Conservation (phyloP, 768 basidiomycete genomes). For the Lanmaoa rubissima region DNA sequence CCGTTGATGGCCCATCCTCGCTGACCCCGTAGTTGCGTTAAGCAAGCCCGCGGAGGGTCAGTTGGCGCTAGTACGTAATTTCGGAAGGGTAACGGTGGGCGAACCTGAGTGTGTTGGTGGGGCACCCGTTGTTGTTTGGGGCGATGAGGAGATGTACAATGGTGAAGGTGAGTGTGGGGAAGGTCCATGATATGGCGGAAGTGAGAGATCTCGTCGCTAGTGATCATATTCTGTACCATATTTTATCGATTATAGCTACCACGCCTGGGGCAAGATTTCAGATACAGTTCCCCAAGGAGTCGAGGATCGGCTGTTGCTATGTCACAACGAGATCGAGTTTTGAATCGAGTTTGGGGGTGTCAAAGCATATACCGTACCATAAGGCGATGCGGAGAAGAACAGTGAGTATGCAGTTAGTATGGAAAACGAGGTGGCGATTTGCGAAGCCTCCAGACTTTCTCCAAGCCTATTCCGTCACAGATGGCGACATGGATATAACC, state of each 20-base stretch:
- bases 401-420: background rate
- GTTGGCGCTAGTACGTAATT: slow-evolving; percentile 58
- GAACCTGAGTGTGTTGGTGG: slow-evolving; percentile 41
- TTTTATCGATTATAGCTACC: background rate
- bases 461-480: background rate
- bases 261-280: too few species aligned
- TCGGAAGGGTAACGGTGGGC: slow-evolving; percentile 40
- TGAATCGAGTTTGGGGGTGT: background rate
- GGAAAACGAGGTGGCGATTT: background rate
- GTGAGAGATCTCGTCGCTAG: slow-evolving; percentile 59
- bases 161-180: slow-evolving; percentile 31
- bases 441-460: background rate
- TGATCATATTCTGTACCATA: background rate
- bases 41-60: slow-evolving; percentile 77
- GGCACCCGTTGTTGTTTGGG: slow-evolving; percentile 46
- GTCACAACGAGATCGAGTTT: background rate
- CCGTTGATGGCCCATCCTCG: too few species aligned
- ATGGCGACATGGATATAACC: background rate
- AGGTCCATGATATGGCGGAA: too few species aligned
- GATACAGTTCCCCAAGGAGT: background rate
- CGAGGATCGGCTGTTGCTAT: background rate
- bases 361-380: background rate
- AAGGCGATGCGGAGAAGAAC: background rate
- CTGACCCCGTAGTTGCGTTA: slow-evolving; percentile 28
- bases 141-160: slow-evolving; percentile 65